Evolutionary conservation across 495 filamentous ascomycete species (phyloP), one percentile per base, ranked within the genome.

Genomic region (Penicillium parvum): DNA sequence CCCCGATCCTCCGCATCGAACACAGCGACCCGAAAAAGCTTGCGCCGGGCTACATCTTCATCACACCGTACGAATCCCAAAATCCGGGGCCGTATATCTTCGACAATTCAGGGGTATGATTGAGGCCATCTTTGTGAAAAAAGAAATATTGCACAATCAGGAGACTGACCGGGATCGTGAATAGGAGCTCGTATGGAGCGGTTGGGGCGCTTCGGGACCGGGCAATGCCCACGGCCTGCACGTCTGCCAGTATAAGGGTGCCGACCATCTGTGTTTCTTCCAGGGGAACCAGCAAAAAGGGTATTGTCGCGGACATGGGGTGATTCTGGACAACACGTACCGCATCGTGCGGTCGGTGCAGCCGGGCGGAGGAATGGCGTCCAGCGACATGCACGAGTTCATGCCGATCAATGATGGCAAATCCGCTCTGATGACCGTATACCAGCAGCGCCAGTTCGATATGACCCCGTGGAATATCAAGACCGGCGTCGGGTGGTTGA

Each of bases 371-470:
- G 72, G 71, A 37, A 68, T 75, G 62, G 65, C 67, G 7, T 60
- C 67, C 1, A 68, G 70, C 49, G 68, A 72, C 45, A 74, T 73
- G 58, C 75, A 78, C 52, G 75, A 78, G 40, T 76, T 76, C 32
- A 60, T 53, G 39, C 68, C 50, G 4, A 68, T 75, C 41, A 64
- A 69, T 23, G 45, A 64, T 43, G 72, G 75, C 26, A 66, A 73
- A 38, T 75, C 72, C 3, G 76, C 74, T 0, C 50, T 79, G 18
- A 73, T 79, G 56, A 75, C 74, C 4, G 64, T 78, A 11, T 82
- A 82, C 47, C 72, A 78, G 42, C 73, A 73, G 37, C 71, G 73
- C 21, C 70, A 71, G 22, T 70, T 72, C 25, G 74, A 80, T 37
- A 68, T 79, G 61, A 75, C 61, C 7, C 49, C 65, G 5, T 76